A percentile compares a stretch with the other conserved stretches of the same genome.
These are phyloP conservation scores for Elymus sibiricus DNA, from an alignment of 176 grass and related monocot genomes.

Conservation along the genomic window DNA sequence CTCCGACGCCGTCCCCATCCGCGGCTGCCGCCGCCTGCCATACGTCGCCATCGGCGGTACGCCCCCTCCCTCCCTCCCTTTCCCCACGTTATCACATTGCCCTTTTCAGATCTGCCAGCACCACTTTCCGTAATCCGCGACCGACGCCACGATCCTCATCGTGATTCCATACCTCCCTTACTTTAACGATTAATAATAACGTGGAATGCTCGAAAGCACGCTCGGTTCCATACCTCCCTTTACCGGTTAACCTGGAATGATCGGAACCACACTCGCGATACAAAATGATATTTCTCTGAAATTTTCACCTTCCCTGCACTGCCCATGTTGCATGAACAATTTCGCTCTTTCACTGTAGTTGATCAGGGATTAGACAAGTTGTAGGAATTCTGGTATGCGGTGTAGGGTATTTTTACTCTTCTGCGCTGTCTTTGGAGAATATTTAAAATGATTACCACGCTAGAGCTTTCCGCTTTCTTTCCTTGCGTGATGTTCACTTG, in stretches of 20 bases:
- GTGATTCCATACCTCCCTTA: background rate
- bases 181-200: background rate
- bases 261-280: background rate
- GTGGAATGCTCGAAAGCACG: background rate
- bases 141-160: background rate
- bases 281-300: background rate
- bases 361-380: background rate
- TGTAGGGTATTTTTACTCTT: background rate
- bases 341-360: background rate
- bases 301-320: background rate
- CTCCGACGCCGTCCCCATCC: constrained; percentile 77
- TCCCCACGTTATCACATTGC: constrained; percentile 16
- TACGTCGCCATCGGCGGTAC: constrained; percentile 92
- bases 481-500: constrained; percentile 8
- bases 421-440: constrained; percentile 4
- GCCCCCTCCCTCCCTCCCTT: background rate
- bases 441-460: background rate
- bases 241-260: background rate
- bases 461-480: constrained; percentile 16
- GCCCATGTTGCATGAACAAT: background rate
- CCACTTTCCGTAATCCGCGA: background rate
- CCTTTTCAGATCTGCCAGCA: constrained; percentile 21
- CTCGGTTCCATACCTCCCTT: background rate
- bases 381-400: background rate
- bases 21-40: constrained; percentile 70